A percentile compares a stretch with the other conserved stretches of the same genome.
Conservation (phyloP, 2,329 filamentous ascomycete genomes). For the Raffaelea ambrosiae region DNA sequence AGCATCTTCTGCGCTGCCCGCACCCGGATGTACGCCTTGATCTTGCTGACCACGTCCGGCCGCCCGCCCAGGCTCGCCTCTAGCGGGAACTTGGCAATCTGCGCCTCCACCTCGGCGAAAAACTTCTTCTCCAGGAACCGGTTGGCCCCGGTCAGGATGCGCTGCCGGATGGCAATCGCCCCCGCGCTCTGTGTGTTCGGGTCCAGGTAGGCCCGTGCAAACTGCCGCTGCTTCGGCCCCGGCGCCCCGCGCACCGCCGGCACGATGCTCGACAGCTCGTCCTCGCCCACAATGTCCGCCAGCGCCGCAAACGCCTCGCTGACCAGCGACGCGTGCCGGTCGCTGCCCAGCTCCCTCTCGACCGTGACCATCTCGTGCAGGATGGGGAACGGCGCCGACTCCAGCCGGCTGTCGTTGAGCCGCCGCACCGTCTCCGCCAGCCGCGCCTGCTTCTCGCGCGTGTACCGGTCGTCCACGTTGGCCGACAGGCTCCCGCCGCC, state of each 20-base stretch:
- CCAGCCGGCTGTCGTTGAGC: constrained; percentile 67
- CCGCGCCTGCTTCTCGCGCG: constrained; percentile 75
- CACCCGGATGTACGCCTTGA: constrained; percentile 84
- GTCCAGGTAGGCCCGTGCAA: constrained; percentile 67
- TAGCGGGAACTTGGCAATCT: constrained; percentile 73
- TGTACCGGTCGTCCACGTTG: constrained; percentile 63
- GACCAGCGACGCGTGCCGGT: constrained; percentile 65
- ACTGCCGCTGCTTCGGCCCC: constrained; percentile 67
- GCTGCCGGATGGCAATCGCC: constrained; percentile 62
- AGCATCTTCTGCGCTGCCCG: constrained; percentile 74
- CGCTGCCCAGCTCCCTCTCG: constrained; percentile 40
- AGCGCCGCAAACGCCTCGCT: constrained; percentile 77
- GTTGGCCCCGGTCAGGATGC: constrained; percentile 72
- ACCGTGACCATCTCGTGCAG: constrained; percentile 68
- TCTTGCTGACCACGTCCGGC: constrained; percentile 80
- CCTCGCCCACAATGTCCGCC: constrained; percentile 69
- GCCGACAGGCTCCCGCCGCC: constrained; percentile 35
- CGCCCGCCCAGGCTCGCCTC: constrained; percentile 86
- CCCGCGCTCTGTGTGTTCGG: constrained; percentile 57
- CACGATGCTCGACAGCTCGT: constrained; percentile 39
- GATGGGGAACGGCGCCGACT: constrained; percentile 59
- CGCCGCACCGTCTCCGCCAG: constrained; percentile 71
- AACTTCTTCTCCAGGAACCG: constrained; percentile 75
- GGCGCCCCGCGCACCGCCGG: constrained; percentile 38
- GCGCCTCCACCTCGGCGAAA: constrained; percentile 64